phyloP scores from a whole-genome alignment of 1,284 basidiomycete genomes.

The Pyrrhoderma lamaoense region DNA sequence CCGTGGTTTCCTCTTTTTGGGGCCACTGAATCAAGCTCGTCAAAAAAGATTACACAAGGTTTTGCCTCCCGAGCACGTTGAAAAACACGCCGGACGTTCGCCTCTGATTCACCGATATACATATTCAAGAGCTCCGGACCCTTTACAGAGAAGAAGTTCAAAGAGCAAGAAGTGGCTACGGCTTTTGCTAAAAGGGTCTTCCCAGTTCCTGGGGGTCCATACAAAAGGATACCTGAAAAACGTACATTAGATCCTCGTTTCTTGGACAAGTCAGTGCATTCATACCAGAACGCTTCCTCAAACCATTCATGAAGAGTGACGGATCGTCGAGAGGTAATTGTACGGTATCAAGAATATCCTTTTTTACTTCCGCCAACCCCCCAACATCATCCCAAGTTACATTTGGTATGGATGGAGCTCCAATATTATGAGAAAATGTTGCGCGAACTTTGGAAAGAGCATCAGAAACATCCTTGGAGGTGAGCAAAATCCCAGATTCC shows the following conservation, averaged over 20 bases:
- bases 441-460: slow-evolving; percentile 75
- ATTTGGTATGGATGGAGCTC: slow-evolving; percentile 93
- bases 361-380: slow-evolving; percentile 82
- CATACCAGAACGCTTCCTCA: slow-evolving; percentile 92
- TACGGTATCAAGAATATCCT: slow-evolving; percentile 95
- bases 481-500: slow-evolving; percentile 24
- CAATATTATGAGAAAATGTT: slow-evolving; percentile 88
- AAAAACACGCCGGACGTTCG: slow-evolving; percentile 90
- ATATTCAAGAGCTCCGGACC: slow-evolving; percentile 95
- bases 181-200: slow-evolving; percentile 93
- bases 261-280: neutral
- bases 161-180: slow-evolving; percentile 86
- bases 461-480: slow-evolving; percentile 55
- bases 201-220: slow-evolving; percentile 94
- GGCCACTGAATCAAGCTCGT: slow-evolving; percentile 95
- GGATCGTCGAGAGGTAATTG: slow-evolving; percentile 93
- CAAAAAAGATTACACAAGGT: slow-evolving; percentile 95
- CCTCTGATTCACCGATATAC: slow-evolving; percentile 98
- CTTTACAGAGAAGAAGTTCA: slow-evolving; percentile 95
- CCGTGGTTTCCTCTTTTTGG: slow-evolving; percentile 94
- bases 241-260: slow-evolving; percentile 24
- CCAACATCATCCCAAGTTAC: slow-evolving; percentile 99
- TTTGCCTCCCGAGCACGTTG: slow-evolving; percentile 84
- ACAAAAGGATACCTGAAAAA: slow-evolving; percentile 65
- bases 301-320: slow-evolving; percentile 85